A percentile compares a stretch with the other conserved stretches of the same genome.
Evolutionary conservation across 2,329 filamentous ascomycete species (phyloP).

Genomic region (Exophiala xenobiotica): DNA sequence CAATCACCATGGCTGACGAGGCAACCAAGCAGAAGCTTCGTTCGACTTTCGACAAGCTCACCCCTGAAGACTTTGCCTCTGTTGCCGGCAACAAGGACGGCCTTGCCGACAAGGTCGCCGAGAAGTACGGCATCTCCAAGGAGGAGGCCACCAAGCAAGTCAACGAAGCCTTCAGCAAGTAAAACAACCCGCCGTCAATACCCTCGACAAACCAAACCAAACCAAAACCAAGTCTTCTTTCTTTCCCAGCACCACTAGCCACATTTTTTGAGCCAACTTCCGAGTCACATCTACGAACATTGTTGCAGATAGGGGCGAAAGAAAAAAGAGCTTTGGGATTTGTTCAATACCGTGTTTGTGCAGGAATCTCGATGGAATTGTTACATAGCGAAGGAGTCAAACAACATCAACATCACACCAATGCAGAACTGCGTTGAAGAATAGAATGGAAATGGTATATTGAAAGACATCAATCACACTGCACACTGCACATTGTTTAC

Average conservation of each 20-base stretch:
- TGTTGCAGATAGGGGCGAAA: neutral
- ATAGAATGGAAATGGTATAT: too few relatives aligned
- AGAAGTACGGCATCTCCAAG: conserved; percentile 26
- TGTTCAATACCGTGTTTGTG: neutral
- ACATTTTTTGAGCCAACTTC: neutral
- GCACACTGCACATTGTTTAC: too few relatives aligned
- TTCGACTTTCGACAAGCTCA: conserved; percentile 28
- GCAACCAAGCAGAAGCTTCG: conserved; percentile 25
- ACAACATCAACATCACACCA: too few relatives aligned
- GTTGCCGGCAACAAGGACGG: conserved; percentile 23
- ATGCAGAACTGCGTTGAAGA: too few relatives aligned
- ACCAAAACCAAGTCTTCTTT: neutral
- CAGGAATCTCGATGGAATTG: neutral
- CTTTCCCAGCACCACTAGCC: neutral
- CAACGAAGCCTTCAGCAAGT: conserved; percentile 22
- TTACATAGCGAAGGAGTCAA: conserved; percentile 8
- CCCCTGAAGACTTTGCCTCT: conserved; percentile 25
- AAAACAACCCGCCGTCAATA: neutral
- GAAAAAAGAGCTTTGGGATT: neutral
- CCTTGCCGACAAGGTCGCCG: conserved; percentile 25
- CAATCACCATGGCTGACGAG: conserved; percentile 28
- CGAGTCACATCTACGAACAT: neutral
- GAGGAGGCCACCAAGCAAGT: conserved; percentile 26
- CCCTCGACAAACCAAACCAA: neutral
- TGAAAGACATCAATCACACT: too few relatives aligned